These are phyloP conservation scores for Russula sp. DNA, from an alignment of 768 basidiomycete genomes.

Conservation along the genomic window DNA sequence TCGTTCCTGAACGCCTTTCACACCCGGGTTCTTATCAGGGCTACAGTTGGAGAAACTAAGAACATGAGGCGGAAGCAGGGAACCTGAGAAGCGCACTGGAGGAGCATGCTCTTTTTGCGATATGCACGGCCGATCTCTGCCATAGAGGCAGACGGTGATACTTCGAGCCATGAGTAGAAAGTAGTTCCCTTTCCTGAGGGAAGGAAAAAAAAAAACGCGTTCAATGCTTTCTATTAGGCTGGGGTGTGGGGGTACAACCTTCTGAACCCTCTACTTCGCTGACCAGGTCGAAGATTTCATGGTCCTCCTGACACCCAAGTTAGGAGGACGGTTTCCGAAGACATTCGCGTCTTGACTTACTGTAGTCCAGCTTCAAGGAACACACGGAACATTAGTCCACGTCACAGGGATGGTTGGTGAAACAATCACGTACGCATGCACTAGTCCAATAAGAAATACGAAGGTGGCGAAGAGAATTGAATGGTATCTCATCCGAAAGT, in stretches of 20 bases:
- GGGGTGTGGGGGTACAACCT: slow-evolving; percentile 43
- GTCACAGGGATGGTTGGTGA: background rate
- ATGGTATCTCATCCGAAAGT: slow-evolving; percentile 49
- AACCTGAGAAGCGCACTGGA: slow-evolving; percentile 64
- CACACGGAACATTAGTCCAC: slow-evolving; percentile 5
- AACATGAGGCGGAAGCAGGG: background rate
- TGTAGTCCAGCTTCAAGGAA: slow-evolving; percentile 62
- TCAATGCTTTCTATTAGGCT: background rate
- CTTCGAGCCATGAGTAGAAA: slow-evolving; percentile 92
- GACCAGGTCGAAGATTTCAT: slow-evolving; percentile 96
- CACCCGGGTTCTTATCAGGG: slow-evolving; percentile 92
- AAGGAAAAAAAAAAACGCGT: background rate
- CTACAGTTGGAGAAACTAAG: slow-evolving; percentile 40
- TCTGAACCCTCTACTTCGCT: slow-evolving; percentile 75
- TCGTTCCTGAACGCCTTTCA: slow-evolving; percentile 78
- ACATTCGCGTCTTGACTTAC: slow-evolving; percentile 35
- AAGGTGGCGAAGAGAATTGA: slow-evolving; percentile 49
- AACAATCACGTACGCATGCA: slow-evolving; percentile 54
- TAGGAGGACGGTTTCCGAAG: background rate
- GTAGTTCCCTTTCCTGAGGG: slow-evolving; percentile 75
- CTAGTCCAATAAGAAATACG: slow-evolving; percentile 51
- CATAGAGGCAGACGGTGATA: slow-evolving; percentile 68
- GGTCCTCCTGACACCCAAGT: slow-evolving; percentile 62
- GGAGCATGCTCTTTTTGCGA: slow-evolving; percentile 80
- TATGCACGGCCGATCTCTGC: slow-evolving; percentile 86